Evolutionary conservation across 73 alveolate genomes (phyloP), one percentile per base, ranked within the genome.

Genomic region (Tetrahymena thermophila): DNA sequence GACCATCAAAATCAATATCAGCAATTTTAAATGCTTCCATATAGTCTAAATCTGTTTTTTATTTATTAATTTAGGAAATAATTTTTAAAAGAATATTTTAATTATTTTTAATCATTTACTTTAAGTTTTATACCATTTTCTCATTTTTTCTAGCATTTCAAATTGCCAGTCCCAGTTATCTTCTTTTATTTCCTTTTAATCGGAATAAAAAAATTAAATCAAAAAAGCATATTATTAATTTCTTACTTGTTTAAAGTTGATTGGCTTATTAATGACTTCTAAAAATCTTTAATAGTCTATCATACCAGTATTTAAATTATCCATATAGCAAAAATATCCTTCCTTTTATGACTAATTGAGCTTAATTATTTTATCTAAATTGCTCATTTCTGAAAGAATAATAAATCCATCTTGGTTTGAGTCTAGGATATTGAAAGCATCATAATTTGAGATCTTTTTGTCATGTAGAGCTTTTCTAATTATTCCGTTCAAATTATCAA

Each of bases 101-200:
- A 19, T 15, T 15, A 10, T 57, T 57, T 57, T 15, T 57, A 57
- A 57, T n/a, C n/a, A 57, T 57, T 71, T 71, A 71, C 89, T 71
- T 71, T 71, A 71, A 71, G 89, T 28, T 13, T 28, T 71, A 55
- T 97, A 97, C 99, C 99, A 98, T 43, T 96, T 93, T 96, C 98
- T 94, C 35, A 98, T 95, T 56, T 96, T 84, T 56, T 95, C 94
- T n/a, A 98, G 85, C 84, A 97, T 96, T 43, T 96, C 98, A 35
- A 97, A 84, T 94, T 98, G 98, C 99, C 99, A 98, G 85, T 97
- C 98, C 98, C 99, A 98, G 85, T 94, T 97, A 95, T 98, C 99
- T 43, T 96, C 96, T 37, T 83, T 56, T 8, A 94, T 94, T 37
- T 85, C 56, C 5, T 96, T 95, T 85, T 19, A 8, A 50, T 19